Conservation (phyloP, 164 flowering plant genomes). For the Cinnamomum micranthum region DNA sequence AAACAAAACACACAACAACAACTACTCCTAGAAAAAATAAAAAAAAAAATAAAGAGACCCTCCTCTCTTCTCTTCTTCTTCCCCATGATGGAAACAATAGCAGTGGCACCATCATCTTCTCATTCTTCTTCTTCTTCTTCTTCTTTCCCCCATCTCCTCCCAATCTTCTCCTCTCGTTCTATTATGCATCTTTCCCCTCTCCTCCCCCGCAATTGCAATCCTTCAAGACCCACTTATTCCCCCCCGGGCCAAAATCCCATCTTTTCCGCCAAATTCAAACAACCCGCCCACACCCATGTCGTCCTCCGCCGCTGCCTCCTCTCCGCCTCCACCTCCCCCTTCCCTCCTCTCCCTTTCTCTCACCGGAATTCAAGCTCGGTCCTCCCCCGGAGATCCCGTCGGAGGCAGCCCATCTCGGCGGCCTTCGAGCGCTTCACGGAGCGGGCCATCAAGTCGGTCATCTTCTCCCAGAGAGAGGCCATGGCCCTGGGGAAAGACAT, state of each 20-base stretch:
- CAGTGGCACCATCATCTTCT: background rate
- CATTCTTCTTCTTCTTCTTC: background rate
- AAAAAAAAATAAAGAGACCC: background rate
- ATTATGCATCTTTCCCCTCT: constrained; percentile 12
- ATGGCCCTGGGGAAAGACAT: constrained; percentile 48
- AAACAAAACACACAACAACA: background rate
- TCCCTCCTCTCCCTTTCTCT: constrained; percentile 23
- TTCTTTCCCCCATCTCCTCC: constrained; percentile 5
- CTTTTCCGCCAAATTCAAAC: constrained; percentile 7
- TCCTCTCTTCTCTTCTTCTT: background rate
- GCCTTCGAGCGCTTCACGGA: constrained; percentile 78
- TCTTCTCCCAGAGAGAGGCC: constrained; percentile 75
- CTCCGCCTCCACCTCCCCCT: background rate
- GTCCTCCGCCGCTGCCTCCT: constrained; percentile 4
- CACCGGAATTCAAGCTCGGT: constrained; percentile 2
- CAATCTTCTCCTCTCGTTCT: background rate
- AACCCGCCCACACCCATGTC: constrained; percentile 13
- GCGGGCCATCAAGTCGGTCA: constrained; percentile 63
- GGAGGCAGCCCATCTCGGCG: constrained; percentile 31
- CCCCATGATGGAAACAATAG: background rate
- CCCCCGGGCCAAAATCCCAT: constrained; percentile 1
- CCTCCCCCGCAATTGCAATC: constrained; percentile 10
- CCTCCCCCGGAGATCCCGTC: constrained; percentile 1
- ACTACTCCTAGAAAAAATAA: too few relatives aligned
- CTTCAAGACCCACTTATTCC: constrained; percentile 3